phyloP scores from a whole-genome alignment of 2,329 filamentous ascomycete genomes.

The Penicillium fuscoglaucum region DNA sequence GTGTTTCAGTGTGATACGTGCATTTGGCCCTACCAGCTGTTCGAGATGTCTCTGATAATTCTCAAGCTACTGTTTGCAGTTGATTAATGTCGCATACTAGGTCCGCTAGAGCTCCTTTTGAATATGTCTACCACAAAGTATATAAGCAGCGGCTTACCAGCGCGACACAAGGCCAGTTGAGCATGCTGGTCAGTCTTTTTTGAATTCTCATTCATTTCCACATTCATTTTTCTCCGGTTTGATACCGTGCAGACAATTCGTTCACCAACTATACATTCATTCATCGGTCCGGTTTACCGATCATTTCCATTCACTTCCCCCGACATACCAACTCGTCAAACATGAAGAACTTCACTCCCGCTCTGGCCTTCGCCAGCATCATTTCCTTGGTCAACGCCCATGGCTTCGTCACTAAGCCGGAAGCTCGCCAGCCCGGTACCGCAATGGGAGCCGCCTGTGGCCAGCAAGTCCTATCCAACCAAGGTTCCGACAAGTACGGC shows the following conservation, averaged over 20 bases:
- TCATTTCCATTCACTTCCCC: slow-evolving; percentile 19
- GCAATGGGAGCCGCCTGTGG: slow-evolving; percentile 57
- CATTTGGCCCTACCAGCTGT: slow-evolving; percentile 6
- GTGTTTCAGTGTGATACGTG: slow-evolving; percentile 19
- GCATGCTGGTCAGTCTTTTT: slow-evolving; percentile 21
- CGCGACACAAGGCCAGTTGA: not conserved
- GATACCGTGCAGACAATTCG: slow-evolving; percentile 19
- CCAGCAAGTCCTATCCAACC: slow-evolving; percentile 55
- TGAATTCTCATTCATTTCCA: slow-evolving; percentile 18
- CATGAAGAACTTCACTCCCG: slow-evolving; percentile 44
- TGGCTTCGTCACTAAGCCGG: slow-evolving; percentile 53
- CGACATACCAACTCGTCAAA: slow-evolving; percentile 33
- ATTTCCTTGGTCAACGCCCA: slow-evolving; percentile 53
- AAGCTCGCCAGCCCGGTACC: slow-evolving; percentile 52
- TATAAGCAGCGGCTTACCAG: slow-evolving; percentile 9
- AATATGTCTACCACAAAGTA: slow-evolving; percentile 3
- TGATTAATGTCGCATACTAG: not conserved
- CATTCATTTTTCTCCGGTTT: slow-evolving; percentile 25
- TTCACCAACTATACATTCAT: slow-evolving; percentile 18
- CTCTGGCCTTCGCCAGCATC: slow-evolving; percentile 47
- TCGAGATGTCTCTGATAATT: not conserved
- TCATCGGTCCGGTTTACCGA: slow-evolving; percentile 25
- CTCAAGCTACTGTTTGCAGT: slow-evolving; percentile 15
- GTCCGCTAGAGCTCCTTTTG: not conserved
- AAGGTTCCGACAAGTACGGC: slow-evolving; percentile 55